These are phyloP conservation scores for Peronosclerospora sorghi DNA, from an alignment of 352 stramenopile genomes.

Conservation along the genomic window DNA sequence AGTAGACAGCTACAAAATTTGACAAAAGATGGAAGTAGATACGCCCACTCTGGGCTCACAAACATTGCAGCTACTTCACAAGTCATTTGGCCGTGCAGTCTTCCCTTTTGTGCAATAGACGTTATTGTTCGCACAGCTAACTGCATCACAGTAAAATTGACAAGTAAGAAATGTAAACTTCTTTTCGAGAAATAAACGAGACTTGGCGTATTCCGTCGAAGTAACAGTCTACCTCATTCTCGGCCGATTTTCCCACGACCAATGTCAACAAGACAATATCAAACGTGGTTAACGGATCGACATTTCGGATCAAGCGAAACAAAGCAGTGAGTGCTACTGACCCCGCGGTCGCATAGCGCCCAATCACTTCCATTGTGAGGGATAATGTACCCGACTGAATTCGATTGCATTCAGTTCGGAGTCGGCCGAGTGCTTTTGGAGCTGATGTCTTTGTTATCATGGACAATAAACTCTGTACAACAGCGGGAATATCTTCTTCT, in stretches of 20 bases:
- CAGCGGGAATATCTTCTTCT: conserved; percentile 67
- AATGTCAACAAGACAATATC: conserved; percentile 52
- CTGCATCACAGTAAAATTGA: conserved; percentile 9
- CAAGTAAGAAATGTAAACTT: neutral
- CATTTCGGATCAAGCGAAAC: conserved; percentile 30
- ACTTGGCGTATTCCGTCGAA: neutral
- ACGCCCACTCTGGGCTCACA: conserved; percentile 31
- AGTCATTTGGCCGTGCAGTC: conserved; percentile 23
- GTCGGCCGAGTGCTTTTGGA: conserved; percentile 31
- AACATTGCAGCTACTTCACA: conserved; percentile 19
- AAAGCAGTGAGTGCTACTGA: conserved; percentile 40
- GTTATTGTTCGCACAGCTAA: conserved; percentile 33
- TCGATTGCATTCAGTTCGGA: conserved; percentile 52
- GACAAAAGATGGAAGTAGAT: conserved; percentile 33
- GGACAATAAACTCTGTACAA: conserved; percentile 64
- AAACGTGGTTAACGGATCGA: conserved; percentile 38
- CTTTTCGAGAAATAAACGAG: neutral
- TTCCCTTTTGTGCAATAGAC: conserved; percentile 26
- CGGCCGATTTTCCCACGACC: conserved; percentile 45
- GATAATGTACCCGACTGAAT: conserved; percentile 36
- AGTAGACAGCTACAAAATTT: conserved; percentile 48
- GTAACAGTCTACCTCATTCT: conserved; percentile 39
- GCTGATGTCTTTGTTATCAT: conserved; percentile 51
- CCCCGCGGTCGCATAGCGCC: conserved; percentile 39
- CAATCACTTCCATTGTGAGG: conserved; percentile 58